These are phyloP conservation scores for Calycina marina DNA, from an alignment of 2,329 filamentous ascomycete species.

Conservation along the genomic window DNA sequence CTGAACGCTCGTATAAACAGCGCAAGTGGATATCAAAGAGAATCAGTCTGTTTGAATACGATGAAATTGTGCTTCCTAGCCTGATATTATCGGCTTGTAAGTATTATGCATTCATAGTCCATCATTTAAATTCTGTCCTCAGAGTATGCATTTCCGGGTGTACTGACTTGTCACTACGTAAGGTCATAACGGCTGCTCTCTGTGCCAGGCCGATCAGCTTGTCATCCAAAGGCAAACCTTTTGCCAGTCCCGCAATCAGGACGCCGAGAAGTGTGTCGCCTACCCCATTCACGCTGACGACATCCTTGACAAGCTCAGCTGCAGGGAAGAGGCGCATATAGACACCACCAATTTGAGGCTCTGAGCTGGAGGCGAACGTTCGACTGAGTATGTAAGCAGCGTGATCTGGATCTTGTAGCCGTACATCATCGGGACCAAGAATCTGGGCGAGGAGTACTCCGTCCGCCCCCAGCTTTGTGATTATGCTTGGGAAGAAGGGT, in stretches of 20 bases:
- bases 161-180: slow-evolving; percentile 64
- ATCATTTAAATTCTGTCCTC: too few species aligned
- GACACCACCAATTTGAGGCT: slow-evolving; percentile 48
- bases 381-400: slow-evolving; percentile 60
- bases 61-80: too few species aligned
- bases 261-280: slow-evolving; percentile 88
- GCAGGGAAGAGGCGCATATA: slow-evolving; percentile 61
- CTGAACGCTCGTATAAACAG: too few species aligned
- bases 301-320: slow-evolving; percentile 49
- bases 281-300: slow-evolving; percentile 85
- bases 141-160: slow-evolving; percentile 26
- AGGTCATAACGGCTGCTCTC: slow-evolving; percentile 60
- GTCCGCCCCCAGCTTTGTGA: slow-evolving; percentile 63
- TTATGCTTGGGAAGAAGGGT: slow-evolving; percentile 71
- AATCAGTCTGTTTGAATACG: too few species aligned
- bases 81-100: too few species aligned
- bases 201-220: slow-evolving; percentile 69
- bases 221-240: slow-evolving; percentile 28
- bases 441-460: slow-evolving; percentile 55
- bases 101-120: too few species aligned
- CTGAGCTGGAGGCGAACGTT: slow-evolving; percentile 33
- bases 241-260: slow-evolving; percentile 62
- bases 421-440: slow-evolving; percentile 49
- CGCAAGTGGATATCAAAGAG: too few species aligned
- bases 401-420: slow-evolving; percentile 45